These are phyloP conservation scores for Ostreobium quekettii DNA, from an alignment of 139 green algal species.

Conservation along the genomic window DNA sequence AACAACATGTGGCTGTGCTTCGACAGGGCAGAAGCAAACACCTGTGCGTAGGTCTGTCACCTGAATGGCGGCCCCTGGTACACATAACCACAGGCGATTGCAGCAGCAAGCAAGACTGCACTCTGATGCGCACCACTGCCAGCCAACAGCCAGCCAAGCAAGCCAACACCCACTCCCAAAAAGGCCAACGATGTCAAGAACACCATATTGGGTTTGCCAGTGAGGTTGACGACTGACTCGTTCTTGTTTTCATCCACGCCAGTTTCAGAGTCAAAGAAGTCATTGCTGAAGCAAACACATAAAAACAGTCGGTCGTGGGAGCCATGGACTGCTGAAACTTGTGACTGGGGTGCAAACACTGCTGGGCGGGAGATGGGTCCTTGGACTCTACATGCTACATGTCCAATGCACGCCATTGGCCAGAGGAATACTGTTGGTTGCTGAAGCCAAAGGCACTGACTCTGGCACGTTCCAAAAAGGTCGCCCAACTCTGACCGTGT, in stretches of 20 bases:
- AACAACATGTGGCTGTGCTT: no score
- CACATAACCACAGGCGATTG: constrained; percentile 85
- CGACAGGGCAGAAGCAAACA: no score
- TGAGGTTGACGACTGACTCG: constrained; percentile 93
- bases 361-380: no score
- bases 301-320: not conserved
- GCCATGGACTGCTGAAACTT: not conserved
- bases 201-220: constrained; percentile 35
- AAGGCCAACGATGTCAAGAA: constrained; percentile 38
- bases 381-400: no score
- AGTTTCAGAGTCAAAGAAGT: constrained; percentile 85
- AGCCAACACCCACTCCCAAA: constrained; percentile 38
- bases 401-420: no score
- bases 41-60: constrained; percentile 26
- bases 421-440: no score
- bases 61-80: constrained; percentile 97
- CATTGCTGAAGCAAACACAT: constrained; percentile 68
- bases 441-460: no score
- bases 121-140: constrained; percentile 4
- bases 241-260: constrained; percentile 83
- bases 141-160: constrained; percentile 42
- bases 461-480: no score
- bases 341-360: no score
- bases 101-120: constrained; percentile 49
- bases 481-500: no score